Evolutionary conservation across 1,284 basidiomycete genomes (phyloP), one percentile per base, ranked within the genome.

Genomic region (Puccinia hordei): DNA sequence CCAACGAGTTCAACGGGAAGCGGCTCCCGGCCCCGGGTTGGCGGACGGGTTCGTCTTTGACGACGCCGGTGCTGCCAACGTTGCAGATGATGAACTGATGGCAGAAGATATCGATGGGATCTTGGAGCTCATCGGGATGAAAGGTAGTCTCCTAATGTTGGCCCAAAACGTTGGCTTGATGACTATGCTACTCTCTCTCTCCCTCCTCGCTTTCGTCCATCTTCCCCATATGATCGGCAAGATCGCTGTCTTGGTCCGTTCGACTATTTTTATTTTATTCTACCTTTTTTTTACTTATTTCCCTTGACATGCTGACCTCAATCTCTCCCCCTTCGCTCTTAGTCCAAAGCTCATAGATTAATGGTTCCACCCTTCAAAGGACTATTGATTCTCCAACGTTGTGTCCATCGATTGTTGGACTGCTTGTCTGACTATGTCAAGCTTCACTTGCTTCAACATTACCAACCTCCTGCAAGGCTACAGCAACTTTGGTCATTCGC

Each of bases 151-250:
- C 41, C 51, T 73, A 17, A 80, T 80, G 78, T 66, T 80, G 59
- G 78, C 69, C 38, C 78, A 80, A 41, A 80, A 80, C 41, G 78
- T 80, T 30, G 78, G 78, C 10, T 55, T 80, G 33, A 80, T 80
- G 78, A 80, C 78, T 17, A 53, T 80, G 55, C 30, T 80, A 27
- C 63, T 80, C n/a, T 80, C 78, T n/a, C 35, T 73, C 49, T 73
- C 69, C 8, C 55, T 80, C 22, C 68, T 80, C 24, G 78, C 78
- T n/a, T 80, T 80, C 53, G 78, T 80, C 53, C 78, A 80, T 73
- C 57, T 80, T 30, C 78, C 78, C 22, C 71, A 80, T 51, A 66
- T 80, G 69, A 73, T 80, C 27, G 78, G 78, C 12, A 80, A 80
- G 51, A 80, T 80, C 38, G 71, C 78, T 46, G 49, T 80, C 44